phyloP scores from a whole-genome alignment of 805 yeast genomes.

The Metschnikowia peoriensis region DNA sequence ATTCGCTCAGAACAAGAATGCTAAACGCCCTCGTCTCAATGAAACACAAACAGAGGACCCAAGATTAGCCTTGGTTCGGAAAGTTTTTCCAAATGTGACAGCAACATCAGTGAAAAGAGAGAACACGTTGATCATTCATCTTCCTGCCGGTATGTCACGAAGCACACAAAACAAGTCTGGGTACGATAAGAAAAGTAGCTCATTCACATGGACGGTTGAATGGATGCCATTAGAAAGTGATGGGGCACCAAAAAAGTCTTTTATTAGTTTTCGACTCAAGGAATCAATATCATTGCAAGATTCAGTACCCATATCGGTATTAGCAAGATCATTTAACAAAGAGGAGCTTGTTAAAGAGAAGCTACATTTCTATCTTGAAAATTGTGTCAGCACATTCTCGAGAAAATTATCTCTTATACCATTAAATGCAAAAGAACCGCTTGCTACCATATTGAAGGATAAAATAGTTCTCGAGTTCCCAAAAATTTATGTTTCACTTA shows the following conservation, averaged over 20 bases:
- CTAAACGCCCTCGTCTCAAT: constrained; percentile 12
- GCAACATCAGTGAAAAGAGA: constrained; percentile 43
- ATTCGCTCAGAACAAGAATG: constrained; percentile 11
- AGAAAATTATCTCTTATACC: constrained; percentile 30
- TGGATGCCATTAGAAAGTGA: constrained; percentile 49
- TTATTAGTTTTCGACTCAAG: constrained; percentile 43
- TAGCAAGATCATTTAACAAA: constrained; percentile 19
- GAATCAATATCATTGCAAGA: constrained; percentile 37
- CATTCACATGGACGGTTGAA: constrained; percentile 79
- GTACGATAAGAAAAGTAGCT: constrained; percentile 60
- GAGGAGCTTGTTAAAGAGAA: constrained; percentile 23
- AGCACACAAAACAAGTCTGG: constrained; percentile 61
- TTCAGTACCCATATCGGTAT: constrained; percentile 40
- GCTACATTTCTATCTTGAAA: constrained; percentile 33
- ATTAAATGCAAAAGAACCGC: constrained; percentile 30
- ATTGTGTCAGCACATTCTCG: constrained; percentile 24
- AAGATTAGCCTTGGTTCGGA: constrained; percentile 22
- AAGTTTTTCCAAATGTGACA: constrained; percentile 27
- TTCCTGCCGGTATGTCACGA: constrained; percentile 77
- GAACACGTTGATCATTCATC: constrained; percentile 60
- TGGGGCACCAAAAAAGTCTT: constrained; percentile 27
- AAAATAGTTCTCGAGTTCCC: constrained; percentile 76
- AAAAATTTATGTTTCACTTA: constrained; percentile 49
- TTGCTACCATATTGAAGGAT: constrained; percentile 53
- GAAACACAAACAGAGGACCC: constrained; percentile 19